These are phyloP conservation scores for Solanum pimpinellifolium DNA, from an alignment of 257 asterid genomes.

Conservation along the genomic window DNA sequence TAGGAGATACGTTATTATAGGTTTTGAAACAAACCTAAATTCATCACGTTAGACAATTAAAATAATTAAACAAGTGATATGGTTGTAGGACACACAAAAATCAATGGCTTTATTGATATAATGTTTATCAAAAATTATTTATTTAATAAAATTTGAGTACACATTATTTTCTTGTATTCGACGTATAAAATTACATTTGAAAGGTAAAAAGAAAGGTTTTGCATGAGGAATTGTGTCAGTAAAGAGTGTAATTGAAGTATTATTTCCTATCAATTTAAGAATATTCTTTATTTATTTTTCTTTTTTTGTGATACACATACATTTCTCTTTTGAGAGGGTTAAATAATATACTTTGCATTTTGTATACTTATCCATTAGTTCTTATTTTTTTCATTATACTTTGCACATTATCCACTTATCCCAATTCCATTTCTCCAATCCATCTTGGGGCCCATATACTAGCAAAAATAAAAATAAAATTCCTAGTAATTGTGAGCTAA, in stretches of 20 bases:
- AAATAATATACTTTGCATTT: slow-evolving; percentile 28
- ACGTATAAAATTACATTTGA: too few relatives aligned
- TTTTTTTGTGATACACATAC: background rate
- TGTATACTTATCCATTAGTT: slow-evolving; percentile 3
- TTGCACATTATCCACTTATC: background rate
- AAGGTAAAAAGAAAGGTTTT: too few relatives aligned
- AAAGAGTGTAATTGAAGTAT: background rate
- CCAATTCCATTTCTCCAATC: background rate
- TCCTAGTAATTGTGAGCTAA: background rate
- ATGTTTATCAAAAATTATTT: too few relatives aligned
- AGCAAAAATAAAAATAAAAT: background rate
- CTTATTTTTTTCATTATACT: background rate
- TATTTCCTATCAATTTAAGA: slow-evolving; percentile 8
- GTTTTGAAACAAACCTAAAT: background rate
- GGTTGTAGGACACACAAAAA: background rate
- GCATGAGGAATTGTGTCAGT: background rate
- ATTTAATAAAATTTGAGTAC: too few relatives aligned
- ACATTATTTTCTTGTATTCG: too few relatives aligned
- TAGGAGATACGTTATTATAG: background rate
- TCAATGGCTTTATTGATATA: background rate
- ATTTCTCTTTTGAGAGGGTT: slow-evolving; percentile 12
- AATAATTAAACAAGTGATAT: background rate
- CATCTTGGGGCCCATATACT: background rate
- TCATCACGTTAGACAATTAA: background rate
- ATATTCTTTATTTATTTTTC: slow-evolving; percentile 13